Evolutionary conservation across 805 yeast species (phyloP), one percentile per base, ranked within the genome.

Genomic region (Ogataea methylovora): DNA sequence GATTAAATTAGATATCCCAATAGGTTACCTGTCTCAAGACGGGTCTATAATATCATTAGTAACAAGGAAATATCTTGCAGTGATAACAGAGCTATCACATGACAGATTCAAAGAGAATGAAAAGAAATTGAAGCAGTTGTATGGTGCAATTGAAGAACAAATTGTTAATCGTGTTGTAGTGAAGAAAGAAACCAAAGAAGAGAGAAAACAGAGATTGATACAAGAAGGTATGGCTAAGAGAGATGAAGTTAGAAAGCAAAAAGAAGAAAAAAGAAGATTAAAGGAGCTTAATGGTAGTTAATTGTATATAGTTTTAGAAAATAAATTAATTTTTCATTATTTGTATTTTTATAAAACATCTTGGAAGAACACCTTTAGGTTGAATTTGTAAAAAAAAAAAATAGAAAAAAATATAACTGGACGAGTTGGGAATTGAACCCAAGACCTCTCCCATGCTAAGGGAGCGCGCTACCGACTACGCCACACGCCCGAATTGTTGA

Each of bases 1-100:
- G 4, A 76, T 86, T 37, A 73, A 74, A 41, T 54, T 86, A 17
- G 95, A 86, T 51, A 65, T 79, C 0, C 95, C 95, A 1, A 71
- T 85, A 22, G 95, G 88, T 0, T 73, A 58, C 44, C 53, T 68
- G 10, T 50, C 58, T 15, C 61, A 58, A 4, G 46, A 39, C 1
- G 57, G 57, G 1, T 36, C 48, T 11, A 47, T 55, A 1, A 5
- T 35, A 2, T 45, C 69, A 11, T 54, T 79, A 31, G 92, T 84
- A 0, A 48, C 61, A 17, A 60, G 62, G 17, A 57, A 63, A 5
- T 82, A 83, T 45, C 52, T 84, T 18, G 38, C 60, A 9, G 47
- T 73, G 26, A 52, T 79, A 6, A 75, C 81, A 16, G 56, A 58
- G 23, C 52, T 84, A 32, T 73, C 88, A 0, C 46, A 61, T 8